phyloP scores from a whole-genome alignment of 176 grass and related monocot species.

The Melocanna baccifera region DNA sequence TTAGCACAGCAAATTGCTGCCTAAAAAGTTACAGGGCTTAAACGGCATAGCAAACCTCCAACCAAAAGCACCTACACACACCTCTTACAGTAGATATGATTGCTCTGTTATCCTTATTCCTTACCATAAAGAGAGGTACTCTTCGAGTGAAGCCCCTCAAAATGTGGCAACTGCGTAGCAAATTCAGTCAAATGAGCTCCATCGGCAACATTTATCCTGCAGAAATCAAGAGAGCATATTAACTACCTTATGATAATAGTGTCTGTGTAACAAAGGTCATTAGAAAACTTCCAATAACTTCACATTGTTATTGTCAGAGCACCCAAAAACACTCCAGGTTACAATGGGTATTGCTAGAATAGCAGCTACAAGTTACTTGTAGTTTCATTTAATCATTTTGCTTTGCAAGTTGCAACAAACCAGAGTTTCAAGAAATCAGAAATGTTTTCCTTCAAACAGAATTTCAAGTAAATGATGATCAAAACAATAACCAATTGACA shows the following conservation, averaged over 20 bases:
- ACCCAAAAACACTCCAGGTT: conserved; percentile 25
- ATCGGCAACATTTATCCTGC: conserved; percentile 56
- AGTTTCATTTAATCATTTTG: conserved; percentile 24
- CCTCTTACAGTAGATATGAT: conserved; percentile 35
- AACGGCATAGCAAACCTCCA: neutral
- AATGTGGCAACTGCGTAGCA: conserved; percentile 43
- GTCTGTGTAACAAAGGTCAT: conserved; percentile 5
- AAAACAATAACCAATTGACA: conserved; percentile 8
- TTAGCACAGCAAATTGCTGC: conserved; percentile 27
- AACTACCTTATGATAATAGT: conserved; percentile 14
- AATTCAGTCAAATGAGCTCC: conserved; percentile 57
- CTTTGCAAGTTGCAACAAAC: conserved; percentile 18
- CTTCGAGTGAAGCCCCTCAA: conserved; percentile 41
- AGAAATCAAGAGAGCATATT: conserved; percentile 36
- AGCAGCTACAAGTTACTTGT: neutral
- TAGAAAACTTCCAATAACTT: conserved; percentile 5
- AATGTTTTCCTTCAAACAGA: neutral
- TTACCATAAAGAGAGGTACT: conserved; percentile 51
- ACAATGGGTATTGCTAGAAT: conserved; percentile 13
- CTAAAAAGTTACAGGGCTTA: conserved; percentile 7
- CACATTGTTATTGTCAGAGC: conserved; percentile 17
- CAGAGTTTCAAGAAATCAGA: neutral
- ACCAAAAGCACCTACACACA: conserved; percentile 26
- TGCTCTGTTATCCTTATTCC: conserved; percentile 44
- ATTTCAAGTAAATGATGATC: conserved; percentile 12